A percentile compares a stretch with the other conserved stretches of the same genome.
phyloP scores from a whole-genome alignment of 768 basidiomycete genomes.

The Lactifluus hygrophoroides region DNA sequence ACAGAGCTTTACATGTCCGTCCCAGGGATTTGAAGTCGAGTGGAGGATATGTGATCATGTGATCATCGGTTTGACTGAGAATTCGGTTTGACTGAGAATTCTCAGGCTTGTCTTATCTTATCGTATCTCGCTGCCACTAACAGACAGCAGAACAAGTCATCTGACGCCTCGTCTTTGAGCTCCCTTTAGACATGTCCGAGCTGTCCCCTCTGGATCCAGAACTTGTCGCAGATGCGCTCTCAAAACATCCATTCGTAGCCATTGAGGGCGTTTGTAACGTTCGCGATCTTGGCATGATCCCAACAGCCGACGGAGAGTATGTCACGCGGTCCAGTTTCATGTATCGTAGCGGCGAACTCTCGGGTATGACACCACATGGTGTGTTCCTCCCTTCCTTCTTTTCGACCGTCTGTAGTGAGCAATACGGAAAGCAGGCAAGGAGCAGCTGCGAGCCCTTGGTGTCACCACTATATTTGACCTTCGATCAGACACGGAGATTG shows the following conservation, averaged over 20 bases:
- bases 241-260: conserved; percentile 58
- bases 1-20: no score
- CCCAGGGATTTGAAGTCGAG: no score
- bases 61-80: no score
- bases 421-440: conserved; percentile 41
- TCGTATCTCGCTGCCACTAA: neutral
- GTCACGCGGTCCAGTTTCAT: conserved; percentile 49
- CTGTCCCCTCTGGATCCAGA: conserved; percentile 58
- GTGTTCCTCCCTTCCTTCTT: conserved; percentile 1
- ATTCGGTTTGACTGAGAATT: no score
- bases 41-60: no score
- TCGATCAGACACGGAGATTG: conserved; percentile 71
- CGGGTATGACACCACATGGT: conserved; percentile 64
- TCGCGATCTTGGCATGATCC: conserved; percentile 61
- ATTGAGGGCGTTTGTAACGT: conserved; percentile 71
- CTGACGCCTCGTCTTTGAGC: no score
- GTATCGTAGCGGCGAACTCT: conserved; percentile 67
- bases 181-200: conserved; percentile 23
- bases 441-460: conserved; percentile 48
- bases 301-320: conserved; percentile 36
- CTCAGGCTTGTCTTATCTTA: conserved; percentile 6
- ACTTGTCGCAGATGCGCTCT: conserved; percentile 56
- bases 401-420: neutral
- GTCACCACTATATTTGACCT: conserved; percentile 67
- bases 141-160: no score